A percentile compares a stretch with the other conserved stretches of the same genome.
Evolutionary conservation across 768 basidiomycete genomes (phyloP).

Genomic region (Hortiboletus flavorubellus): DNA sequence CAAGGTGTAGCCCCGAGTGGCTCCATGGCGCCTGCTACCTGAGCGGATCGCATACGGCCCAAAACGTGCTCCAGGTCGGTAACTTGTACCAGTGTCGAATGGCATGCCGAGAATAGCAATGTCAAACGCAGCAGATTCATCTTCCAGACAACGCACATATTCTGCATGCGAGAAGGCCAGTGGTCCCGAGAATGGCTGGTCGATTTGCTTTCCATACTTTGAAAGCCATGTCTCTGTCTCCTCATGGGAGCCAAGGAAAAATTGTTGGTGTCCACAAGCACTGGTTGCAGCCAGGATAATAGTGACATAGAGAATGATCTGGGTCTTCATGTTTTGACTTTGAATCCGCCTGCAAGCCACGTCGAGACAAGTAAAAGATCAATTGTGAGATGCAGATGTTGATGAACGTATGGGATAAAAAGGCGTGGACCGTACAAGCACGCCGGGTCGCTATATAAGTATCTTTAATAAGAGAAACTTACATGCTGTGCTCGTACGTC

Average conservation of each 20-base stretch:
- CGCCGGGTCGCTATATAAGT: no score
- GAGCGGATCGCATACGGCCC: constrained; percentile 84
- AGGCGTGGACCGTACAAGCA: no score
- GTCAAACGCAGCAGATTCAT: constrained; percentile 33
- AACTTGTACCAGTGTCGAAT: constrained; percentile 64
- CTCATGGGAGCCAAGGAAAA: constrained; percentile 3
- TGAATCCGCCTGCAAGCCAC: neutral
- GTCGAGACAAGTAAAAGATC: neutral
- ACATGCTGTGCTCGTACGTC: no score
- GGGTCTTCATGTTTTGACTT: constrained; percentile 12
- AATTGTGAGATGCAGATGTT: neutral
- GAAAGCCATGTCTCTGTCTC: constrained; percentile 51
- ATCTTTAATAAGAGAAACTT: no score
- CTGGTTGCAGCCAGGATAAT: neutral
- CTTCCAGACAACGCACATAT: constrained; percentile 38
- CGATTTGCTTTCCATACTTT: constrained; percentile 73
- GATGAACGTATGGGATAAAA: no score
- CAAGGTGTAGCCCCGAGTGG: constrained; percentile 60
- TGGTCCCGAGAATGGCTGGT: constrained; percentile 77
- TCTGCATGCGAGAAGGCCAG: constrained; percentile 81
- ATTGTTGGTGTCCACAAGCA: constrained; percentile 14
- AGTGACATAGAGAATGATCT: neutral
- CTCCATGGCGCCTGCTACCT: constrained; percentile 65
- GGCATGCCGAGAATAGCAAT: constrained; percentile 81
- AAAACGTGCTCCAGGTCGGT: constrained; percentile 72